Evolutionary conservation across 768 basidiomycete species (phyloP).

Genomic region (Hirschioporus abietinus): DNA sequence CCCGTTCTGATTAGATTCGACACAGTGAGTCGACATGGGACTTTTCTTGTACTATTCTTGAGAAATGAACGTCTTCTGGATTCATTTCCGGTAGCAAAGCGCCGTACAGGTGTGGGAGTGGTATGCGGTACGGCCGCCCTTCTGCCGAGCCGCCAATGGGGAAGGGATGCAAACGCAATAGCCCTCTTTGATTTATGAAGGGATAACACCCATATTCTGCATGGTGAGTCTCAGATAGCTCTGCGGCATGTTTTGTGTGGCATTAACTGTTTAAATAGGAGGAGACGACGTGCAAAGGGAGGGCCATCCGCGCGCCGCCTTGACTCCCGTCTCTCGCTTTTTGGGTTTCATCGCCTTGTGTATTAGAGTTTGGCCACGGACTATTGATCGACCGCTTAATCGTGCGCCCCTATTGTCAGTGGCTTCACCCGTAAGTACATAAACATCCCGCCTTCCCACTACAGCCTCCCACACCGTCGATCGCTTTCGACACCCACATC

Average conservation of each 20-base stretch:
- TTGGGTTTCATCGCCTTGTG: constrained; percentile 1
- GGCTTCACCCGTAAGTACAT: not conserved
- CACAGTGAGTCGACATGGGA: not conserved
- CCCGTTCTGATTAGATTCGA: not conserved
- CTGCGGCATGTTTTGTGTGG: not conserved
- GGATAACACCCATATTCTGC: not conserved
- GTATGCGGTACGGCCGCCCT: not conserved
- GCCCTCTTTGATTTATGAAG: not conserved
- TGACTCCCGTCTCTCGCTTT: not conserved
- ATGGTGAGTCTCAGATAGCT: not conserved
- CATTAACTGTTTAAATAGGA: not conserved
- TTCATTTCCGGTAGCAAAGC: not conserved
- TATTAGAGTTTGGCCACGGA: not conserved
- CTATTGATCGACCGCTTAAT: not conserved
- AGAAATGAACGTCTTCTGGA: not conserved
- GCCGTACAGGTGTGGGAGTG: not conserved
- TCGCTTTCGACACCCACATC: not conserved
- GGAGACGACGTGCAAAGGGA: not conserved
- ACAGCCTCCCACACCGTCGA: not conserved
- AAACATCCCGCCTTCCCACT: not conserved
- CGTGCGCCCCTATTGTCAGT: not conserved
- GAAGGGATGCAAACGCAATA: not conserved
- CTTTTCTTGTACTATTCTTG: not conserved
- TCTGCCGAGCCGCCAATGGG: not conserved
- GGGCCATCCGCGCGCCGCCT: not conserved